These are phyloP conservation scores for Phaffia rhodozyma DNA, from an alignment of 1,284 basidiomycete species.

Conservation along the genomic window DNA sequence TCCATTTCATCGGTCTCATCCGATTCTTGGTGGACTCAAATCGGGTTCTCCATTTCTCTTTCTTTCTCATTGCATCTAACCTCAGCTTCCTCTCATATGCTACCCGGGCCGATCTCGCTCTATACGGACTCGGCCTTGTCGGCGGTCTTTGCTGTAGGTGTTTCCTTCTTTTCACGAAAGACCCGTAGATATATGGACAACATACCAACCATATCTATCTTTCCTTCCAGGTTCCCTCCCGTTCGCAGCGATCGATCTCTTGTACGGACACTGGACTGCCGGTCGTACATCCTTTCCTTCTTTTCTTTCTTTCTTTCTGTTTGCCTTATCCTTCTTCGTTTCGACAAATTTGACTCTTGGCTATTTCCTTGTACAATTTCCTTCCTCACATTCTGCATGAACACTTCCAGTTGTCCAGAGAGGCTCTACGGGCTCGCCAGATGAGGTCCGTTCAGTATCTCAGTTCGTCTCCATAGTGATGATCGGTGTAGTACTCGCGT, in stretches of 20 bases:
- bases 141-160: not conserved
- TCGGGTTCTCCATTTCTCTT: not conserved
- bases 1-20: too few species aligned
- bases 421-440: not conserved
- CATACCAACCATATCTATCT: not conserved
- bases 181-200: not conserved
- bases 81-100: constrained; percentile 14
- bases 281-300: constrained; percentile 1
- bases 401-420: not conserved
- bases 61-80: not conserved
- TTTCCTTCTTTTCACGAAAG: not conserved
- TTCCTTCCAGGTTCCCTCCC: not conserved
- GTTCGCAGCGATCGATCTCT: constrained; percentile 8
- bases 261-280: constrained; percentile 10
- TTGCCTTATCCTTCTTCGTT: too few species aligned
- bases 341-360: too few species aligned
- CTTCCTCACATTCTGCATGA: too few species aligned
- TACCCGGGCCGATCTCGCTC: not conserved
- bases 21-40: not conserved
- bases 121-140: not conserved
- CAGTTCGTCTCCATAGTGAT: not conserved
- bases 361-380: too few species aligned
- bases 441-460: not conserved
- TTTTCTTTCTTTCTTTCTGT: too few species aligned
- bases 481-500: not conserved